A percentile compares a stretch with the other conserved stretches of the same genome.
Evolutionary conservation across 2,329 filamentous ascomycete species (phyloP).

Genomic region (Diplodia corticola): DNA sequence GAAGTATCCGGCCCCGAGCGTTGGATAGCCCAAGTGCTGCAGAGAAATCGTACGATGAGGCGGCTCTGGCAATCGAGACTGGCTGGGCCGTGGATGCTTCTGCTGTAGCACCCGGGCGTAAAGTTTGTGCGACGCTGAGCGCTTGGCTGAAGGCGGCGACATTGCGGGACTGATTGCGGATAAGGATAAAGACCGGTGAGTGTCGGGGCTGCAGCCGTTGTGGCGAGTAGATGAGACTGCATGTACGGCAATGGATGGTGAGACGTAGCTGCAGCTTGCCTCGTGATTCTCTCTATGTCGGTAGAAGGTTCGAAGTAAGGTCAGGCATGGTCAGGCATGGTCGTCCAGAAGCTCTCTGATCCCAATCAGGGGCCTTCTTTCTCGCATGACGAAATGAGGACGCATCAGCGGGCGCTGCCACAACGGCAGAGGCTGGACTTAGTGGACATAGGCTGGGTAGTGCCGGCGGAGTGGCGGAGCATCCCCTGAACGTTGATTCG

Average conservation of each 20-base stretch:
- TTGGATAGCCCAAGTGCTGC: neutral
- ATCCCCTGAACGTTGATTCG: neutral
- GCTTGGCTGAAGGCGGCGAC: neutral
- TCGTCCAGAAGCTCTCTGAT: neutral
- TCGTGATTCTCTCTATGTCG: constrained; percentile 7
- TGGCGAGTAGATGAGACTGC: constrained; percentile 15
- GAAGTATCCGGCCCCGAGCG: neutral
- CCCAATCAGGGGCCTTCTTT: neutral
- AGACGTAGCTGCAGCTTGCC: constrained; percentile 4
- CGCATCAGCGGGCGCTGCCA: constrained; percentile 9
- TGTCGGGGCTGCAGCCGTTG: neutral
- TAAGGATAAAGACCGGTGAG: neutral
- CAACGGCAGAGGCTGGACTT: constrained; percentile 2
- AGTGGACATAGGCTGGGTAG: neutral
- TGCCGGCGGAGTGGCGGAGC: neutral
- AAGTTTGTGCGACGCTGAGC: neutral
- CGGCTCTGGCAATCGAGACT: neutral
- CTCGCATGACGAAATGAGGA: constrained; percentile 14
- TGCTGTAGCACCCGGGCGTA: neutral
- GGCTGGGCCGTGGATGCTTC: neutral
- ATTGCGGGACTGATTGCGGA: neutral
- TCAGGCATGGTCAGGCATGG: neutral
- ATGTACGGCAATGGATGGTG: neutral
- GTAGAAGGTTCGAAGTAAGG: neutral
- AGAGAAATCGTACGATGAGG: neutral